Base-by-base conservation (phyloP, 1,284 basidiomycete genomes). In the Ceratobasidium sp. region DNA sequence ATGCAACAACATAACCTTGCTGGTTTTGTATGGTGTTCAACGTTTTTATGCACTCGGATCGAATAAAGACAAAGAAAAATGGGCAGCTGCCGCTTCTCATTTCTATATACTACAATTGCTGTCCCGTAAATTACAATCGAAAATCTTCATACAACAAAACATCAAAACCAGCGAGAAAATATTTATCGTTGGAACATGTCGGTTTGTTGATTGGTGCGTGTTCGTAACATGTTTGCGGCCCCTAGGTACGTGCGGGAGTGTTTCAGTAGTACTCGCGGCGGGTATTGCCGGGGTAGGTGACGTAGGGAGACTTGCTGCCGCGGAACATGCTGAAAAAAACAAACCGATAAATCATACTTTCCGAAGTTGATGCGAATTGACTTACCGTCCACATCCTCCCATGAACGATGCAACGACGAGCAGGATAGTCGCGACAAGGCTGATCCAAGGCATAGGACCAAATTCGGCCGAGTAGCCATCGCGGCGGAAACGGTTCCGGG, bases 101-200 rank as follows among this genome's bases (percentile, higher is more conserved):
- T 71, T 71, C 66, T 71, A 71, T 58, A 71, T 43, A 71, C 66
- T 71, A 71, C 66, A 71, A 71, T 46, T 27, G 66, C 66, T 48
- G 54, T 49, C 54, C 29, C 53, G 27, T 71, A 71, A 71, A 54
- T 71, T 71, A 71, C 66, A 71, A 4, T 59, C 66, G 54, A 68
- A 68, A 54, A 71, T 59, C 13, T 54, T 41, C 54, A 59, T 71
- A 71, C 66, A 71, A 54, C 66, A 71, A 34, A 71, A 68, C 56
- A 58, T 58, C 19, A 16, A 53, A 71, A 54, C 39, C 54, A 27
- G 58, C n/a, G 13, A 61, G 31, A 61, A 27, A 61, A 61, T 61
- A 61, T 61, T 61, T 22, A 37, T 14, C 13, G 31, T 61, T 39
- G 51, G 41, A 31, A 58, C 53, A 9, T n/a, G 48, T 71, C 66